Evolutionary conservation across 106 monocot species (phyloP).

Genomic region (Ottelia alismoides): DNA sequence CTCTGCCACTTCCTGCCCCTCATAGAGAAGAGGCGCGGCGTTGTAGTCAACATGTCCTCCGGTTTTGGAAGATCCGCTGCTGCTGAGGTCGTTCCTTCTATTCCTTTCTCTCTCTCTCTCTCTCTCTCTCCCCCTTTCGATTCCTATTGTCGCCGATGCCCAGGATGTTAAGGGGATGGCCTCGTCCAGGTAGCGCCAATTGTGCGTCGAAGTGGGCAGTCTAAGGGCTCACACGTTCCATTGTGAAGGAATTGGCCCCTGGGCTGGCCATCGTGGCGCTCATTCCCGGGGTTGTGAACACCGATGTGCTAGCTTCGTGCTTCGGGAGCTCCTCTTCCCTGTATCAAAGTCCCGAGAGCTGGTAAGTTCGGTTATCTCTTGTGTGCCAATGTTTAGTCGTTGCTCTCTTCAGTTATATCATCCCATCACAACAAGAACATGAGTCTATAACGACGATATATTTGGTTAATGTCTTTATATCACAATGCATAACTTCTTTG

Average conservation of each 20-base stretch:
- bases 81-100: neutral
- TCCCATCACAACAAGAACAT: too few relatives aligned
- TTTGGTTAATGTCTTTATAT: too few relatives aligned
- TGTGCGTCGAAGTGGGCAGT: slow-evolving; percentile 92
- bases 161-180: too few relatives aligned
- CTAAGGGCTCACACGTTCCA: slow-evolving; percentile 60
- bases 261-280: slow-evolving; percentile 69
- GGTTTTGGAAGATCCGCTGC: slow-evolving; percentile 38
- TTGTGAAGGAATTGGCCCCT: slow-evolving; percentile 72
- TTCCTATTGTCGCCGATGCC: too few relatives aligned
- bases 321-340: slow-evolving; percentile 56
- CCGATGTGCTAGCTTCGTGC: slow-evolving; percentile 79
- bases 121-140: too few relatives aligned
- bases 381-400: neutral
- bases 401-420: too few relatives aligned
- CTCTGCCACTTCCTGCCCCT: slow-evolving; percentile 77
- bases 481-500: too few relatives aligned
- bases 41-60: slow-evolving; percentile 75
- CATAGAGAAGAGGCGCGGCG: slow-evolving; percentile 66
- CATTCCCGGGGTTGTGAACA: slow-evolving; percentile 75
- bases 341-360: slow-evolving; percentile 63
- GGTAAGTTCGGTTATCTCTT: slow-evolving; percentile 11
- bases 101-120: too few relatives aligned
- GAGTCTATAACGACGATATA: too few relatives aligned
- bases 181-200: slow-evolving; percentile 52